Conservation (phyloP, 306 rosid species). For the Lathyrus sativus region DNA sequence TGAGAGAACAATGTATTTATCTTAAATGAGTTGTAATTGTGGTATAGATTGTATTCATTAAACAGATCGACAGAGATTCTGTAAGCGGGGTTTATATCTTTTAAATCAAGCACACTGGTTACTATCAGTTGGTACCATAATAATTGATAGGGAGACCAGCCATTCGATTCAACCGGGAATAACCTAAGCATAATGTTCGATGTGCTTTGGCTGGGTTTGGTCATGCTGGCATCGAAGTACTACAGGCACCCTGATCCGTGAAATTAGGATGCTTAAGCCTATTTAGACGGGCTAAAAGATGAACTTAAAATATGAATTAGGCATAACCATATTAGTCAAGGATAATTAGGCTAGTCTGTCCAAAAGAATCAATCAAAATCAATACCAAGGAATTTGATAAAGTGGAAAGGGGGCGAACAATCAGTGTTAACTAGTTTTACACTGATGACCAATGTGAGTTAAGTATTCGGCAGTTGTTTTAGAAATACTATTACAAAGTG, state of each 20-base stretch:
- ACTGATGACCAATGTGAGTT: no score
- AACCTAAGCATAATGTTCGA: slow-evolving; percentile 1
- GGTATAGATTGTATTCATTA: slow-evolving; percentile 6
- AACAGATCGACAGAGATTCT: slow-evolving; percentile 30
- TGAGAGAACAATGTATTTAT: not conserved
- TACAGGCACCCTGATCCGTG: slow-evolving; percentile 11
- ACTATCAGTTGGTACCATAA: slow-evolving; percentile 18
- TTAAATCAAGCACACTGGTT: slow-evolving; percentile 14
- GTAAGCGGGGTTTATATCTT: slow-evolving; percentile 19
- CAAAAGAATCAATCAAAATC: slow-evolving; percentile 2
- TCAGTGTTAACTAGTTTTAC: no score
- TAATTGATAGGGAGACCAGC: slow-evolving; percentile 23
- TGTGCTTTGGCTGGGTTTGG: slow-evolving; percentile 26
- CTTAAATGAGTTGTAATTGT: not conserved
- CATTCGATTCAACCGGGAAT: slow-evolving; percentile 11
- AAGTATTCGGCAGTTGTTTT: no score
- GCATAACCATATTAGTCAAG: slow-evolving; percentile 13
- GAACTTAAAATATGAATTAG: slow-evolving; percentile 19
- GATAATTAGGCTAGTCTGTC: slow-evolving; percentile 14
- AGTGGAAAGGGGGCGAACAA: not conserved
- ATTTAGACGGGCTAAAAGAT: slow-evolving; percentile 23
- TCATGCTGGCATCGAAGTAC: slow-evolving; percentile 27
- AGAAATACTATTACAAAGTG: not conserved
- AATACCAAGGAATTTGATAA: slow-evolving; percentile 2
- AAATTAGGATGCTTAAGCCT: slow-evolving; percentile 21